These are phyloP conservation scores for Jaenimonas drosophilae DNA, from an alignment of 208 protist genomes.

Conservation along the genomic window DNA sequence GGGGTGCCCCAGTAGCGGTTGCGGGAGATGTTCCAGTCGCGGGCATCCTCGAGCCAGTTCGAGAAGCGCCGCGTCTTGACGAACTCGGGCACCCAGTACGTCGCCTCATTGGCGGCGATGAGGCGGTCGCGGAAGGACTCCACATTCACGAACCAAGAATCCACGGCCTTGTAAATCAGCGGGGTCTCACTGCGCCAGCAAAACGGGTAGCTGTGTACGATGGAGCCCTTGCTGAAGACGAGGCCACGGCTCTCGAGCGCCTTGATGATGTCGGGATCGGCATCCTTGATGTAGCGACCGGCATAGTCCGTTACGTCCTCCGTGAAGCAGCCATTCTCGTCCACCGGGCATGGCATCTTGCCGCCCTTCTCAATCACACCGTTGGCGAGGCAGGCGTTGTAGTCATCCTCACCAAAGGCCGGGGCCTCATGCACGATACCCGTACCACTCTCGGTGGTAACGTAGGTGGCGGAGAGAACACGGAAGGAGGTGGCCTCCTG, in stretches of 20 bases:
- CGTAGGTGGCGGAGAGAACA: slow-evolving; percentile 95
- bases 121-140: slow-evolving; percentile 94
- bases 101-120: slow-evolving; percentile 91
- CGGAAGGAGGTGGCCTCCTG: slow-evolving; percentile 78
- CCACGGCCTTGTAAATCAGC: slow-evolving; percentile 97
- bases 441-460: slow-evolving; percentile 97
- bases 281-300: slow-evolving; percentile 97
- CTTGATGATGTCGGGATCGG: slow-evolving; percentile 94
- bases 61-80: slow-evolving; percentile 98
- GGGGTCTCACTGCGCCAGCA: slow-evolving; percentile 99
- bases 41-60: slow-evolving; percentile 98
- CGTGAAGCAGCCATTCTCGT: slow-evolving; percentile 97
- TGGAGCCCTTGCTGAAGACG: slow-evolving; percentile 83
- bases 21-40: slow-evolving; percentile 98
- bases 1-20: slow-evolving; percentile 99
- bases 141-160: slow-evolving; percentile 99
- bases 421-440: slow-evolving; percentile 99
- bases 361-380: slow-evolving; percentile 90
- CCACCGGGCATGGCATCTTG: slow-evolving; percentile 95
- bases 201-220: slow-evolving; percentile 99
- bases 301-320: slow-evolving; percentile 92
- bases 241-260: slow-evolving; percentile 86
- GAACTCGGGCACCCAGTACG: slow-evolving; percentile 97
- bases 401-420: slow-evolving; percentile 99
- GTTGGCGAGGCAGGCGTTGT: slow-evolving; percentile 90